A percentile compares a stretch with the other conserved stretches of the same genome.
Conservation (phyloP, 805 yeast species). For the Schizosaccharomyces lindneri region DNA sequence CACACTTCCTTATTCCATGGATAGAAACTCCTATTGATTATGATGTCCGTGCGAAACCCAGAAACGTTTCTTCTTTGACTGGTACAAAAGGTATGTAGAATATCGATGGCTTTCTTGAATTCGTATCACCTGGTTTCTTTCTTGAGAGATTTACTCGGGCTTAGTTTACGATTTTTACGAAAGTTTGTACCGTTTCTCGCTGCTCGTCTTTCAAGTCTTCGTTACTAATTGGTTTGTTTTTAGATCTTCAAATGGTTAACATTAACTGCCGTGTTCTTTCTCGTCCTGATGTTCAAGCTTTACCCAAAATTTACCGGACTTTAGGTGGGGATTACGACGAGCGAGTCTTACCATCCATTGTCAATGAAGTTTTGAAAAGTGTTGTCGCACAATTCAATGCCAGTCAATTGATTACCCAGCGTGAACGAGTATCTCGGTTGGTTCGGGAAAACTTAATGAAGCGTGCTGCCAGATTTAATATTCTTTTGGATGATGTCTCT, state of each 20-base stretch:
- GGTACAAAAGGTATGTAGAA: constrained; percentile 41
- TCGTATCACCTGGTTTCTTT: no score
- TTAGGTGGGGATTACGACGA: constrained; percentile 89
- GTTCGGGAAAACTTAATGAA: constrained; percentile 76
- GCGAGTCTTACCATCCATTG: constrained; percentile 91
- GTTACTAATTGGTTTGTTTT: not conserved
- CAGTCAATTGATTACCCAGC: constrained; percentile 92
- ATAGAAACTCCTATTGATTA: constrained; percentile 75
- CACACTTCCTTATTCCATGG: constrained; percentile 87
- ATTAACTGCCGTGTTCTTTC: constrained; percentile 95
- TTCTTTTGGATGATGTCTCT: constrained; percentile 81
- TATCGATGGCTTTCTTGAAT: no score
- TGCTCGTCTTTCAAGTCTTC: not conserved
- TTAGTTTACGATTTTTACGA: no score
- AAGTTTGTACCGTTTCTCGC: not conserved
- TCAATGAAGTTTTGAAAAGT: constrained; percentile 83
- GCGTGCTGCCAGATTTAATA: constrained; percentile 76
- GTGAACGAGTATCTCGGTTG: constrained; percentile 80
- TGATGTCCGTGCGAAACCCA: constrained; percentile 91
- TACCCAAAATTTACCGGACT: constrained; percentile 75
- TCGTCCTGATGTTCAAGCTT: constrained; percentile 53
- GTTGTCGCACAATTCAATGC: constrained; percentile 98
- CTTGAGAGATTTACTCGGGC: no score
- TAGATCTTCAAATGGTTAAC: constrained; percentile 91
- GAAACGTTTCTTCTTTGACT: constrained; percentile 83